Evolutionary conservation across 345 rosid species (phyloP), one percentile per base, ranked within the genome.

Genomic region (Acer campestre): DNA sequence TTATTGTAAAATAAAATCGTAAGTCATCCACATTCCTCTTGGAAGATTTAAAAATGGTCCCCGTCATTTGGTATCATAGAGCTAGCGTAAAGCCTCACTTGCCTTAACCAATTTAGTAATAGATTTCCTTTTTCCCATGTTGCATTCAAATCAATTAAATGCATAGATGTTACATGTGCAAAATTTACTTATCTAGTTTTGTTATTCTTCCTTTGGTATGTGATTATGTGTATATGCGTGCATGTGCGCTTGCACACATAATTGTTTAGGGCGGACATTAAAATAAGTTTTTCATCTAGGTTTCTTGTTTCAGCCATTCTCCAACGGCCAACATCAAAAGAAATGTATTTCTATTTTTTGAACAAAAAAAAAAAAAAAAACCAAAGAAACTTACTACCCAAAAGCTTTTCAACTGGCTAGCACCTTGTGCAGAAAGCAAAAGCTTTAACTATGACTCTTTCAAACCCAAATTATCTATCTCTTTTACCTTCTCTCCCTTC

Each of bases 11-110:
- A 11, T 10, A 29, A 10, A 55, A 53, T 25, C 56, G 2, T 61
- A 31, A 31, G 25, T 13, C 62, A 61, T 40, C 70, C 64, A 67
- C 18, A 72, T 72, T 66, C 62, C 59, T 67, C 51, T 29, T 18
- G 71, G 40, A 72, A 67, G 13, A 77, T 38, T 5, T 61, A 77
- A 53, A 22, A 31, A 46, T 49, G 42, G 68, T 4, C 1, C 40
- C 23, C 16, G 17, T 44, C 20, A 25, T 3, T 42, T 42, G 13
- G 59, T 18, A 56, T 17, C 29, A 49, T 13, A 49, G 55, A 49
- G 55, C 4, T 11, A 49, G 13, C 3, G 17, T 49, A 13, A 14
- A 12, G 55, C 17, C 55, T 14, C 55, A 49, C 55, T 49, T 12
- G 16, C 55, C 4, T 49, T 12, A 13, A 49, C 55, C 55, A 49